Base-by-base conservation (phyloP, 148 eudicot genomes). In the Suaeda aralocaspica region DNA sequence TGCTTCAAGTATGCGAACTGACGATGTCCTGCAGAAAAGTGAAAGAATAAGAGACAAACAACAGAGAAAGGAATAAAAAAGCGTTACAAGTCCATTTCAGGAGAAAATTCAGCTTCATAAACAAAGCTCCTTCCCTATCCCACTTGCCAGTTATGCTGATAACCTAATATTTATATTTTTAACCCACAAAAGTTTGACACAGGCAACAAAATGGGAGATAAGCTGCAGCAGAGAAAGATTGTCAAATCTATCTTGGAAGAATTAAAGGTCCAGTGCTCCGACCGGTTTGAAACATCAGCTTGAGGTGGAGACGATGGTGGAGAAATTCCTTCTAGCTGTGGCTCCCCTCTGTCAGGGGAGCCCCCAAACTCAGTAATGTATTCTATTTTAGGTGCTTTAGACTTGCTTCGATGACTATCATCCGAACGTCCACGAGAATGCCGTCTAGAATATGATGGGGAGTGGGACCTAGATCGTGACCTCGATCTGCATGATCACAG, bases 331-430 rank as follows among this genome's bases (percentile, higher is more conserved):
- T 78, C 84, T 73, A 86, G 81, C 85, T 91, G 91, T 56, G 87
- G 89, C 74, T 83, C 86, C 66, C 84, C 84, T 69, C 78, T 86
- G 76, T 84, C 90, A 60, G 86, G 83, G 61, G 90, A 84, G 73
- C 96, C 92, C 71, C 97, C 99, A 82, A 94, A 94, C 85, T 94
- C 99, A 36, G 99, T 94, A 63, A 94, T 94, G 78, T 78, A 94
- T 72, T 94, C 99, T 73, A 91, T 91, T 80, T 91, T 91, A 36
- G 99, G 87, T 61, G 89, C 93, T 80, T 85, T 89, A 44, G 93
- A 80, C 82, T 89, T 94, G 83, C 84, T 84, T 60, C 91, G 87
- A 77, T 82, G 86, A 78, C 70, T 65, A 62, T 91, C 97, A 74
- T 86, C 91, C 45, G 87, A 70, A 78, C 80, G 83, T 60, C 91